Base-by-base conservation (phyloP, 2,329 filamentous ascomycete species). In the Xylariaceae sp. region DNA sequence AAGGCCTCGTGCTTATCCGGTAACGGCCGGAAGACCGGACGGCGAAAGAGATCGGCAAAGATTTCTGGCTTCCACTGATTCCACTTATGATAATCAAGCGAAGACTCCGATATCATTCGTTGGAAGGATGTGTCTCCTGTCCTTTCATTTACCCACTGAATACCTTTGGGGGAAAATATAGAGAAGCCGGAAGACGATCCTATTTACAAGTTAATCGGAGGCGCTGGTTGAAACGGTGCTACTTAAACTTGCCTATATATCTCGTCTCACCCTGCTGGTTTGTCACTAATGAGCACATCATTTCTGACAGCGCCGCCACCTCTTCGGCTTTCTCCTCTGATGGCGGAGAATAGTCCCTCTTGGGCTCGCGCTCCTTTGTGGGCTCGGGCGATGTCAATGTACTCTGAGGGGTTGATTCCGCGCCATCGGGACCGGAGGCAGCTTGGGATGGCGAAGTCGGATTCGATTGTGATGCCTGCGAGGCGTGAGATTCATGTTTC, bases 21-120 rank as follows among this genome's bases (percentile, higher is more conserved):
- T 30, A 97, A 72, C 15, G 85, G 86, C 56, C 87, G 87, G 76
- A 92, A 96, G 26, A 96, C 80, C 15, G 86, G 86, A 36, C 92
- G 85, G 49, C 85, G 84, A 73, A 97, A 97, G 18, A 99, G 82
- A 68, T 97, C 92, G 47, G 87, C 84, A 70, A 97, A 97, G 21
- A 97, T 87, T 68, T 97, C 92, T n/a, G 92, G 92, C 67, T 95
- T 96, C 94, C 94, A 97, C 65, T 94, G 89, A 65, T 89, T 90
- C 88, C 90, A 96, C 68, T 95, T 96, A 71, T 94, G 89, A 65
- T 96, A 90, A 63, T 96, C 89, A 40, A 95, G 85, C 22, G 88
- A 89, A n/a, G 92, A 88, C 49, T 89, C 86, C 2, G 87, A 87
- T 51, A 99, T 96, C 88, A 96, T 97, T 53, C 89, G 83, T 69